Percentiles rank a stretch among this genome's conserved stretches.
Evolutionary conservation across 768 basidiomycete species (phyloP).

Genomic region (Mycena polygramma): DNA sequence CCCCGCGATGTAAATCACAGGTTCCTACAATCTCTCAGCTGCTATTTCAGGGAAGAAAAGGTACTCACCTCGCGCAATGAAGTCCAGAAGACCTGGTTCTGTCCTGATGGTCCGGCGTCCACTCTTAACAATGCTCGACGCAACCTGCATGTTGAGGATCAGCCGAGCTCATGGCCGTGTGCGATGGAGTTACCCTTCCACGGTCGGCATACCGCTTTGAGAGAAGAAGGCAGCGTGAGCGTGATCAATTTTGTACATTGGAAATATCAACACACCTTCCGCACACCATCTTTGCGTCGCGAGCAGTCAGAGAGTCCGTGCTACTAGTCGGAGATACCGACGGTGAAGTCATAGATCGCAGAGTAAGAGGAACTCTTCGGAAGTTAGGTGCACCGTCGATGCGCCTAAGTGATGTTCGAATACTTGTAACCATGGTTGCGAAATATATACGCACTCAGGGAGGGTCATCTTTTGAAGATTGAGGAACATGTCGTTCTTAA

Average conservation of each 20-base stretch:
- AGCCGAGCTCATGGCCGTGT: background rate
- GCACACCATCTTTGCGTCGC: constrained; percentile 75
- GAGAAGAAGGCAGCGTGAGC: constrained; percentile 30
- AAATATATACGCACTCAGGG: constrained; percentile 75
- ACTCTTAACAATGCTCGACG: constrained; percentile 84
- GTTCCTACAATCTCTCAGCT: constrained; percentile 68
- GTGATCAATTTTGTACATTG: background rate
- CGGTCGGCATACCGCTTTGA: constrained; percentile 93
- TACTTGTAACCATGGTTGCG: background rate
- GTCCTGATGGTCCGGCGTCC: constrained; percentile 83
- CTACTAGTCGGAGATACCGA: constrained; percentile 47
- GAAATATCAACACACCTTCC: constrained; percentile 68
- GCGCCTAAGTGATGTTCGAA: constrained; percentile 59
- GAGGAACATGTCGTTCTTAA: constrained; percentile 96
- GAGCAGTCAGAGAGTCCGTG: constrained; percentile 51
- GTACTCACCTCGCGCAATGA: constrained; percentile 84
- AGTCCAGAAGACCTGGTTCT: constrained; percentile 91
- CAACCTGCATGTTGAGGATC: constrained; percentile 59
- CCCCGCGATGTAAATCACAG: constrained; percentile 91
- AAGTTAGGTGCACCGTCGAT: constrained; percentile 97
- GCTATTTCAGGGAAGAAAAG: background rate
- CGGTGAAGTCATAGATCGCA: constrained; percentile 51
- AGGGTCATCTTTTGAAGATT: constrained; percentile 97
- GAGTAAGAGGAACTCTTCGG: constrained; percentile 79
- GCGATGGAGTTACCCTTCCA: constrained; percentile 72